Evolutionary conservation across 345 rosid genomes (phyloP), one percentile per base, ranked within the genome.

Genomic region (Corymbia maculata): DNA sequence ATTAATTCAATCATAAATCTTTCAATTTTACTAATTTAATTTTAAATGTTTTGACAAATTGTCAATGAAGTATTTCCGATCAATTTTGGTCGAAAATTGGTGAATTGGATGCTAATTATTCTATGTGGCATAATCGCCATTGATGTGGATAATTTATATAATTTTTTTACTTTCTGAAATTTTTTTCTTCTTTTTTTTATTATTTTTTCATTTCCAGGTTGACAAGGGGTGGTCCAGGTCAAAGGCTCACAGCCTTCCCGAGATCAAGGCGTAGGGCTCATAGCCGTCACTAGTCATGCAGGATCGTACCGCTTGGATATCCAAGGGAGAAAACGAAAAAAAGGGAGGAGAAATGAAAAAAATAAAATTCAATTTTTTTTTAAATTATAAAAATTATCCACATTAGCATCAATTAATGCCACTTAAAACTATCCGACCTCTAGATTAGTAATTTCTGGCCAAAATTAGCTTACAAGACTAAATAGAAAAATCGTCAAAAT

Each of bases 401-500:
- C 1, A 3, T 9, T 3, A 11, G 2, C 3, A 5, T 0, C 2
- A 0, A 0, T 4, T 26, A 9, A 0, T 59, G 9, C 2, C 21
- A 66, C 2, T 1, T 66, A 7, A 2, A 9, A 66, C 8, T 64
- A 5, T 4, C 19, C 2, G 3, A 3, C 13, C 3, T 61, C 8
- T 2, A 61, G 13, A 7, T 12, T 12, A 13, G 32, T 0, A 14
- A 4, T 68, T 68, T 68, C 1, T 2, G 4, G 9, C 6, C 6
- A 68, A 32, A 15, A 68, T 68, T 2, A 9, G 3, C 3, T 5
- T 8, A 8, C 15, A 68, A 15, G 3, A 0, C 6, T 68, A 30
- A 30, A 68, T 64, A 5, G 0, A 36, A 70, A 70, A 70, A 8
- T 32, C 45, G 5, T 68, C 44, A 68, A 32, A 68, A 4, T 0